Percentiles rank a stretch among this genome's conserved stretches.
These are phyloP conservation scores for Zelopaecilomyces penicillatus DNA, from an alignment of 2,329 filamentous ascomycete species.

Conservation along the genomic window DNA sequence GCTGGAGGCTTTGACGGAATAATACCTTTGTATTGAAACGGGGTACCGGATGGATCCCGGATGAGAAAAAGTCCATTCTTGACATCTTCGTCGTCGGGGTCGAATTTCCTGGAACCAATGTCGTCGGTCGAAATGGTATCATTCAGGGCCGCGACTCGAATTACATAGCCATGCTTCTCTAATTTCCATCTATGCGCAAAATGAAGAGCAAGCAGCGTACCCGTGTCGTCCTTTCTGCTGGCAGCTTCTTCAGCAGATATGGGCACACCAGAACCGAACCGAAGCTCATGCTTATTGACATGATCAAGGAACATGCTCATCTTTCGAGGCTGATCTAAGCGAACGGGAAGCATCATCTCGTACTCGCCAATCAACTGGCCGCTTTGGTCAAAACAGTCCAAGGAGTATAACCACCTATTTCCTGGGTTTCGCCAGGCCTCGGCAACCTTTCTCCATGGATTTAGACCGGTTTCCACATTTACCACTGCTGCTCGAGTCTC, in stretches of 20 bases:
- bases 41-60: constrained; percentile 26
- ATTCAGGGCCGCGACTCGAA: constrained; percentile 30
- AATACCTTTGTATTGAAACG: constrained; percentile 33
- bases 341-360: constrained; percentile 34
- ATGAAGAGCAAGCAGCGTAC: constrained; percentile 36
- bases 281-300: constrained; percentile 24
- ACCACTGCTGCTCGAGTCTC: constrained; percentile 28
- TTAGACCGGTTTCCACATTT: constrained; percentile 29
- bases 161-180: constrained; percentile 29
- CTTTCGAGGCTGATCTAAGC: constrained; percentile 27
- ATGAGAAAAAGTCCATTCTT: constrained; percentile 26
- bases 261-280: constrained; percentile 11
- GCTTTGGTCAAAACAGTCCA: constrained; percentile 27
- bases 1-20: constrained; percentile 36
- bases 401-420: constrained; percentile 17
- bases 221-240: constrained; percentile 33
- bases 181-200: constrained; percentile 39
- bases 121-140: constrained; percentile 18
- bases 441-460: constrained; percentile 40
- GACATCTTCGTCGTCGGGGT: constrained; percentile 14
- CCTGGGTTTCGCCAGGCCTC: constrained; percentile 28
- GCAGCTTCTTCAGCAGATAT: constrained; percentile 14
- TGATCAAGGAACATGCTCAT: constrained; percentile 34
- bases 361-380: constrained; percentile 27
- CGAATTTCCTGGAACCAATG: constrained; percentile 23